phyloP scores from a whole-genome alignment of 2,329 filamentous ascomycete species.

The Coniochaeta sp. region DNA sequence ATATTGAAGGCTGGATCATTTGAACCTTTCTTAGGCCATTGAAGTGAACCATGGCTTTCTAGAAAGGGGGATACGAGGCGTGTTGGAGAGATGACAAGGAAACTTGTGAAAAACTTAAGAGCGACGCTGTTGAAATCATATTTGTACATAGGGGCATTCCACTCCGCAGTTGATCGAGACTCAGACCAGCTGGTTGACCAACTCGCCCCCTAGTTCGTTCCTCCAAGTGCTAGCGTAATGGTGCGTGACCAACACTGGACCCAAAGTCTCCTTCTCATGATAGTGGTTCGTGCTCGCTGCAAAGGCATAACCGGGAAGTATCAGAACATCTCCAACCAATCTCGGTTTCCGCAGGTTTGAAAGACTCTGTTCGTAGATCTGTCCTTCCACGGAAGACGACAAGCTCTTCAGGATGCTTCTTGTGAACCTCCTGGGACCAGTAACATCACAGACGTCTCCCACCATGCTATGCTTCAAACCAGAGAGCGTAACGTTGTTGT shows the following conservation, averaged over 20 bases:
- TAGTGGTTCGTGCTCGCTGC: constrained; percentile 12
- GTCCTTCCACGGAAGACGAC: too few species aligned
- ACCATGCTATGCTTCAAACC: constrained; percentile 4
- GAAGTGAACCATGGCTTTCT: too few species aligned
- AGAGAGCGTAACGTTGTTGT: constrained; percentile 4
- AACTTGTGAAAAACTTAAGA: too few species aligned
- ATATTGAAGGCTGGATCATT: too few species aligned
- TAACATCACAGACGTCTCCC: constrained; percentile 7
- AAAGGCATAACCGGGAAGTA: constrained; percentile 14
- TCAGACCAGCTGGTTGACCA: too few species aligned
- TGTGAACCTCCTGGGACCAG: constrained; percentile 8
- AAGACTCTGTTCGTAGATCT: too few species aligned
- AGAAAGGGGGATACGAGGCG: too few species aligned
- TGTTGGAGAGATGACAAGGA: too few species aligned
- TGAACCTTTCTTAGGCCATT: too few species aligned
- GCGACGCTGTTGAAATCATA: too few species aligned
- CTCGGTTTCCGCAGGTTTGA: constrained; percentile 10
- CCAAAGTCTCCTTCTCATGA: constrained; percentile 3
- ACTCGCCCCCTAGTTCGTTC: constrained; percentile 13
- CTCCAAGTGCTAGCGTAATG: constrained; percentile 15
- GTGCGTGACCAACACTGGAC: constrained; percentile 11
- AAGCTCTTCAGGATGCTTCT: constrained; percentile 4
- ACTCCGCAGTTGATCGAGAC: too few species aligned
- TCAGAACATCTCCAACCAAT: constrained; percentile 12
- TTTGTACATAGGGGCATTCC: neutral